Conservation (phyloP, 176 grass and related monocot genomes). For the Aegilops umbellulata region DNA sequence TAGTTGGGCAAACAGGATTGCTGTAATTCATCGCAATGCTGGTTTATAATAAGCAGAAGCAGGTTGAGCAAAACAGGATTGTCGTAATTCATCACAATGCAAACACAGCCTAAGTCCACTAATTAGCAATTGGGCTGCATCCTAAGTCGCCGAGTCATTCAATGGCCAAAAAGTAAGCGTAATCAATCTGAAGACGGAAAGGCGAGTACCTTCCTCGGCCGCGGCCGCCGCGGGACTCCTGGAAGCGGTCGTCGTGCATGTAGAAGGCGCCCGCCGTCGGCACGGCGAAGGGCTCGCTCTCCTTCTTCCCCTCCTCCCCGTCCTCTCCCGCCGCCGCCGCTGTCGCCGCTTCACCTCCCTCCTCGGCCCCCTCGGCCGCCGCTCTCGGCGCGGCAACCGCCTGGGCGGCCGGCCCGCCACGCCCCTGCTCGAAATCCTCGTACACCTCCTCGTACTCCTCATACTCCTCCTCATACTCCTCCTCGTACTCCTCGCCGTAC, state of each 20-base stretch:
- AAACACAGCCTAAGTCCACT: neutral
- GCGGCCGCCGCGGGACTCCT: conserved; percentile 62
- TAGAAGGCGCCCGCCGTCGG: conserved; percentile 92
- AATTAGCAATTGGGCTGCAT: neutral
- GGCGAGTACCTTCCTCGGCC: conserved; percentile 59
- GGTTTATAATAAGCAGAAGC: neutral
- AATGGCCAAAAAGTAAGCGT: neutral
- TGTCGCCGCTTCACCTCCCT: conserved; percentile 7
- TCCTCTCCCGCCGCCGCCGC: conserved; percentile 7
- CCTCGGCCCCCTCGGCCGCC: conserved; percentile 10
- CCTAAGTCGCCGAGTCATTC: neutral
- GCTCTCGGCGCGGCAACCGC: neutral
- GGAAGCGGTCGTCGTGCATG: conserved; percentile 99
- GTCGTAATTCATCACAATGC: neutral
- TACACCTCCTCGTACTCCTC: conserved; percentile 46
- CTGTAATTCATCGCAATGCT: no score
- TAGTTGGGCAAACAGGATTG: neutral
- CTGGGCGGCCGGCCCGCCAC: neutral
- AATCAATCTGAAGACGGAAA: neutral
- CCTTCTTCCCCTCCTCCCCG: conserved; percentile 56
- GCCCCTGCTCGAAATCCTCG: conserved; percentile 27
- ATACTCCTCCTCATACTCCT: conserved; percentile 53
- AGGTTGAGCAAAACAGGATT: neutral
- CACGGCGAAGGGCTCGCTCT: conserved; percentile 85
- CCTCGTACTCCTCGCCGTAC: conserved; percentile 75